A percentile compares a stretch with the other conserved stretches of the same genome.
Conservation (phyloP, 768 basidiomycete genomes). For the Boletus sensibilis region DNA sequence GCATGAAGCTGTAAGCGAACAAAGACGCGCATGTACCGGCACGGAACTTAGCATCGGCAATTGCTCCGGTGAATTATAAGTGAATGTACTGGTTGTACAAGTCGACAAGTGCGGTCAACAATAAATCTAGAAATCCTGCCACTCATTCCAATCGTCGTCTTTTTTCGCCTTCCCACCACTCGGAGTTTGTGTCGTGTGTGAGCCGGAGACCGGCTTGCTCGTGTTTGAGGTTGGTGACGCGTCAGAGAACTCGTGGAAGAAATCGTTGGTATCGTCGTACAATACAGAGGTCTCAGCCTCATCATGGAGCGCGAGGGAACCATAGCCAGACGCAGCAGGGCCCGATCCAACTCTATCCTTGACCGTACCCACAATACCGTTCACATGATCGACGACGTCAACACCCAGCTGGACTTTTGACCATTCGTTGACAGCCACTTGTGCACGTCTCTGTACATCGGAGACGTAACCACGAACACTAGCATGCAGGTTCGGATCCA, state of each 20-base stretch:
- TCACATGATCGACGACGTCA: constrained; percentile 79
- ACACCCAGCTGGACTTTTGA: constrained; percentile 75
- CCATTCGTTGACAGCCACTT: constrained; percentile 72
- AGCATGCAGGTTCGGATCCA: constrained; percentile 77
- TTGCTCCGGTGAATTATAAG: constrained; percentile 3
- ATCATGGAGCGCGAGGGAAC: constrained; percentile 44
- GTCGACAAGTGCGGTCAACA: too few species aligned
- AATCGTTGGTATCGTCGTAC: constrained; percentile 65
- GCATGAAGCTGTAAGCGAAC: neutral
- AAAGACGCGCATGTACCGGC: constrained; percentile 1
- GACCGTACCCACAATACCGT: constrained; percentile 64
- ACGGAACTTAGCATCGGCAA: constrained; percentile 26
- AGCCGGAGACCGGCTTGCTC: constrained; percentile 1
- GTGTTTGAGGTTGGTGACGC: constrained; percentile 16
- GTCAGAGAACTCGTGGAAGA: constrained; percentile 44
- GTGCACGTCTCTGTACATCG: constrained; percentile 66
- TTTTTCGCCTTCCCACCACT: constrained; percentile 29
- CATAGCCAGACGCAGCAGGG: constrained; percentile 54
- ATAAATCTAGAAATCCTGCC: constrained; percentile 69
- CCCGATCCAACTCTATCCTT: constrained; percentile 56
- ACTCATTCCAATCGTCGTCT: constrained; percentile 70
- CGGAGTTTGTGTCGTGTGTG: constrained; percentile 7
- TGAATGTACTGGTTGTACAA: neutral
- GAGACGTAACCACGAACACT: constrained; percentile 70
- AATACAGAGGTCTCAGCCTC: constrained; percentile 59